A percentile compares a stretch with the other conserved stretches of the same genome.
These are phyloP conservation scores for Plasmodium sp. DNA, from an alignment of 169 alveolate genomes.

Conservation along the genomic window DNA sequence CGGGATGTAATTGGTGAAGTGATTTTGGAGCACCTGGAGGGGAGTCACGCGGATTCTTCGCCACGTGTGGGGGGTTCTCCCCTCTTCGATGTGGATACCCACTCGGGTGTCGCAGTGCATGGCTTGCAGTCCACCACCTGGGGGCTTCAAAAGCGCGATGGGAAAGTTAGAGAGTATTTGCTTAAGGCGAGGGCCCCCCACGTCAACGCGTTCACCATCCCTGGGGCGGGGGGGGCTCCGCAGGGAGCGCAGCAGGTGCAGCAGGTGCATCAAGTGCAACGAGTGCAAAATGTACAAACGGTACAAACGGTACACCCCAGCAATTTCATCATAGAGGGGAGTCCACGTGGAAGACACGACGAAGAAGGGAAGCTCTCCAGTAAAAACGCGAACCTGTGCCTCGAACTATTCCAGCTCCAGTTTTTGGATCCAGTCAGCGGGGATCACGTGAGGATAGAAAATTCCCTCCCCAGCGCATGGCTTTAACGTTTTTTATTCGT, in stretches of 20 bases:
- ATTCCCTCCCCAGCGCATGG: constrained; percentile 65
- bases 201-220: constrained; percentile 58
- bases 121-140: background rate
- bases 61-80: background rate
- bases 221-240: background rate
- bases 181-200: background rate
- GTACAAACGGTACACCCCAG: background rate
- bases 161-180: background rate
- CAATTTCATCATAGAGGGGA: constrained; percentile 37
- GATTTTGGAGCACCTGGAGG: background rate
- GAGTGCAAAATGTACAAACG: no score
- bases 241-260: background rate
- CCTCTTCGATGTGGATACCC: background rate
- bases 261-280: no score
- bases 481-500: background rate
- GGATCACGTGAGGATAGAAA: constrained; percentile 53
- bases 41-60: background rate
- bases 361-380: background rate
- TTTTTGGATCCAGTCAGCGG: constrained; percentile 54
- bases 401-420: constrained; percentile 62
- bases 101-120: background rate
- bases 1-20: constrained; percentile 22
- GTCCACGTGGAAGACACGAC: background rate
- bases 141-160: background rate
- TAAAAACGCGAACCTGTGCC: constrained; percentile 22